Evolutionary conservation across 306 rosid species (phyloP).

Genomic region (Casuarina glauca): DNA sequence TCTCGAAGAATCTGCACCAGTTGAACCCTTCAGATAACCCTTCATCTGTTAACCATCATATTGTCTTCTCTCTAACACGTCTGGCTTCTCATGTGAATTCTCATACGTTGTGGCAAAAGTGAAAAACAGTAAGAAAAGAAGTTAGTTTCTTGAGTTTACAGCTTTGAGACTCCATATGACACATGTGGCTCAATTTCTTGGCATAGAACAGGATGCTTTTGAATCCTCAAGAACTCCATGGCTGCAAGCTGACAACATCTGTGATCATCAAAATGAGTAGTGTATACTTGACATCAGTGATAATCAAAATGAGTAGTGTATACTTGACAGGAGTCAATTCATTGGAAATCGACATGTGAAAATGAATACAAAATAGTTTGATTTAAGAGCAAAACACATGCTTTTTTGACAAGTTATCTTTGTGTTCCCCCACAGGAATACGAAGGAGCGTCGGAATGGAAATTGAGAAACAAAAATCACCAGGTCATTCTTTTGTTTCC

Average conservation of each 20-base stretch:
- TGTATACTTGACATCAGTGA: not conserved
- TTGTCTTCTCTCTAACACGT: not conserved
- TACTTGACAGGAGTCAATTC: not conserved
- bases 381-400: too few relatives aligned
- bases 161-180: not conserved
- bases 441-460: too few relatives aligned
- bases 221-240: not conserved
- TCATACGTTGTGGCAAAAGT: constrained; percentile 1
- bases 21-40: constrained; percentile 76
- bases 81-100: constrained; percentile 27
- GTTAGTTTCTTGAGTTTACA: not conserved
- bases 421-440: too few relatives aligned
- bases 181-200: not conserved
- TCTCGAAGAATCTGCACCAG: constrained; percentile 79
- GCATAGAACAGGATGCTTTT: not conserved
- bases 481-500: too few relatives aligned
- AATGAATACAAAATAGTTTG: too few relatives aligned
- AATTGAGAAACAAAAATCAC: too few relatives aligned
- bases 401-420: too few relatives aligned
- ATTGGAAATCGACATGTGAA: too few relatives aligned
- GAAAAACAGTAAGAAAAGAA: constrained; percentile 21
- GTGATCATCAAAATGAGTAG: not conserved
- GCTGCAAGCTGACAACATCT: not conserved
- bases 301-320: not conserved
- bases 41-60: constrained; percentile 24